These are phyloP conservation scores for Colletotrichum limetticola DNA, from an alignment of 2,329 filamentous ascomycete genomes.

Conservation along the genomic window DNA sequence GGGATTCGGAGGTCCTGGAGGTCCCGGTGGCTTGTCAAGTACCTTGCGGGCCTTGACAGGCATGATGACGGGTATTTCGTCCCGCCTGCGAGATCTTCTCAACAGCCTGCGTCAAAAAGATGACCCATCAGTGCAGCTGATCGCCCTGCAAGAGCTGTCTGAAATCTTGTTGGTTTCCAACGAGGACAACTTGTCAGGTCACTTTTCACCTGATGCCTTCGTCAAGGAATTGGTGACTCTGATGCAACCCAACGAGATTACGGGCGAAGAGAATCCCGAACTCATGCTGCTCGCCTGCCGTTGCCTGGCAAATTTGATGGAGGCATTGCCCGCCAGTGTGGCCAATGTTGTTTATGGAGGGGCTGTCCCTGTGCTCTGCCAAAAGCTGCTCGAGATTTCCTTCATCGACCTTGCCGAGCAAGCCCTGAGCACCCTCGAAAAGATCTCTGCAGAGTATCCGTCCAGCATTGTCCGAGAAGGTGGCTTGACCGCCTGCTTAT, in stretches of 20 bases:
- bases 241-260: slow-evolving; percentile 90
- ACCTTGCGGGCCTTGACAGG: slow-evolving; percentile 89
- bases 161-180: slow-evolving; percentile 95
- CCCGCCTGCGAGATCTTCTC: slow-evolving; percentile 81
- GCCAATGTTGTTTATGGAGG: slow-evolving; percentile 98
- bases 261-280: slow-evolving; percentile 89
- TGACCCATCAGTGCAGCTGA: slow-evolving; percentile 86
- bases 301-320: slow-evolving; percentile 97
- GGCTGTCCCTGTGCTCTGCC: slow-evolving; percentile 92
- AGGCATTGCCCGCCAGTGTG: slow-evolving; percentile 90
- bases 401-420: slow-evolving; percentile 99
- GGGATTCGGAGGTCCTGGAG: slow-evolving; percentile 74
- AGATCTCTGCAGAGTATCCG: slow-evolving; percentile 96
- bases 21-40: slow-evolving; percentile 75
- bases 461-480: slow-evolving; percentile 95
- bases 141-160: slow-evolving; percentile 92
- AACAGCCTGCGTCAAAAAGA: slow-evolving; percentile 83
- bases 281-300: slow-evolving; percentile 97
- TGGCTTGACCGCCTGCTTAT: slow-evolving; percentile 93
- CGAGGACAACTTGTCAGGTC: slow-evolving; percentile 94
- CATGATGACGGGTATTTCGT: slow-evolving; percentile 88
- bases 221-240: slow-evolving; percentile 92
- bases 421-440: slow-evolving; percentile 94
- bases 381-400: slow-evolving; percentile 93
- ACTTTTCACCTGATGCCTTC: slow-evolving; percentile 93